A percentile compares a stretch with the other conserved stretches of the same genome.
Conservation (phyloP, 805 yeast species). For the Candida golubevii region DNA sequence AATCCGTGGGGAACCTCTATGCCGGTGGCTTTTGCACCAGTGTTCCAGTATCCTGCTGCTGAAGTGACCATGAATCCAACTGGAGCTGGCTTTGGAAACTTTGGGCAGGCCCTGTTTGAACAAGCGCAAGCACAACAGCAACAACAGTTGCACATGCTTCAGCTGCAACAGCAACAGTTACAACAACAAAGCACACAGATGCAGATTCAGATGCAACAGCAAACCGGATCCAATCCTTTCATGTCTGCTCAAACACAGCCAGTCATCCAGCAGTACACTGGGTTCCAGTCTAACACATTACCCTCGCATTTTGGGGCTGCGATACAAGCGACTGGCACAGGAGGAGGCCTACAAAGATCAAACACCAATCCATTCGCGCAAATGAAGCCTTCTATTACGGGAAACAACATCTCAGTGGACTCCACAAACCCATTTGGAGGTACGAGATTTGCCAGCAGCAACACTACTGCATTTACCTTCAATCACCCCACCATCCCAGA, state of each 20-base stretch:
- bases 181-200: slow-evolving; percentile 2
- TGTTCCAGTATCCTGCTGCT: slow-evolving; percentile 8
- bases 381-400: slow-evolving; percentile 14
- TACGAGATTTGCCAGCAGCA: slow-evolving; percentile 30
- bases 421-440: slow-evolving; percentile 45
- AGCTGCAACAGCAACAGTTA: slow-evolving; percentile 10
- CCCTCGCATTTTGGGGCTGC: not conserved
- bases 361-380: slow-evolving; percentile 36
- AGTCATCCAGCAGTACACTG: slow-evolving; percentile 10
- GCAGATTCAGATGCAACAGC: slow-evolving; percentile 5
- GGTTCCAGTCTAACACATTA: slow-evolving; percentile 4
- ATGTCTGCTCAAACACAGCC: slow-evolving; percentile 4
- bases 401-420: slow-evolving; percentile 13
- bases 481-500: slow-evolving; percentile 6
- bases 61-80: slow-evolving; percentile 32
- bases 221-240: slow-evolving; percentile 13
- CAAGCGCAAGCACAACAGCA: slow-evolving; percentile 11
- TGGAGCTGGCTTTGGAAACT: slow-evolving; percentile 61
- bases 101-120: slow-evolving; percentile 22
- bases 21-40: slow-evolving; percentile 9
- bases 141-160: not conserved
- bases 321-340: not conserved
- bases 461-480: slow-evolving; percentile 16
- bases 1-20: slow-evolving; percentile 36
- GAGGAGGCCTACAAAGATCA: slow-evolving; percentile 19